Conservation (phyloP, 2,329 filamentous ascomycete species). For the Pseudogymnoascus sp. region DNA sequence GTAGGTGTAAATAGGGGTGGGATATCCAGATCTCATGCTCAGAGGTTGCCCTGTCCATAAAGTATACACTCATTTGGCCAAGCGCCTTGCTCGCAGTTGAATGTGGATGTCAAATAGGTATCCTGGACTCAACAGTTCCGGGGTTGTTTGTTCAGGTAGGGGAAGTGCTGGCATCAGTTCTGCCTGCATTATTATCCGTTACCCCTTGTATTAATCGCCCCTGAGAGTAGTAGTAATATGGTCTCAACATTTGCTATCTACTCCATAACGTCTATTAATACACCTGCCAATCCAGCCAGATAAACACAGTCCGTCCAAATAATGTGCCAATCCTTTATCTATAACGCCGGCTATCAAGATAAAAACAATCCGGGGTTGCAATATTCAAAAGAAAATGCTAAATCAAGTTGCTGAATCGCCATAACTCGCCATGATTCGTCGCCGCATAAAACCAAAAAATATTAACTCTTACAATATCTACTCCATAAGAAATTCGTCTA, state of each 20-base stretch:
- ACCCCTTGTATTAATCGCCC: background rate
- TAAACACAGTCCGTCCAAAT: background rate
- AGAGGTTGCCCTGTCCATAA: background rate
- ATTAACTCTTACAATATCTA: background rate
- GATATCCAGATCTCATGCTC: background rate
- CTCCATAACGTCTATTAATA: background rate
- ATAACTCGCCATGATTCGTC: background rate
- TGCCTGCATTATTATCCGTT: background rate
- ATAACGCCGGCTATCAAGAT: background rate
- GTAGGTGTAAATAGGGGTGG: background rate
- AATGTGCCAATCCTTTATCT: background rate
- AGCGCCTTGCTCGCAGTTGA: background rate
- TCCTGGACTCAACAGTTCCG: background rate
- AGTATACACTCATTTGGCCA: background rate
- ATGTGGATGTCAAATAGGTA: background rate
- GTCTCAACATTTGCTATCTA: background rate
- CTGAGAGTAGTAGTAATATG: background rate
- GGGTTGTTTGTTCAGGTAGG: background rate
- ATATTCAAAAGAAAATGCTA: background rate
- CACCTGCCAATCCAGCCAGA: background rate
- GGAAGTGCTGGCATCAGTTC: background rate
- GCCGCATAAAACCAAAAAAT: background rate
- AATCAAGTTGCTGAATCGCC: background rate
- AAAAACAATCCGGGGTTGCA: background rate
- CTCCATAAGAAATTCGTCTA: slow-evolving; percentile 53